Percentiles rank a stretch among this genome's conserved stretches.
phyloP scores from a whole-genome alignment of 73 alveolate species.

The Vitrella brassicaformis region DNA sequence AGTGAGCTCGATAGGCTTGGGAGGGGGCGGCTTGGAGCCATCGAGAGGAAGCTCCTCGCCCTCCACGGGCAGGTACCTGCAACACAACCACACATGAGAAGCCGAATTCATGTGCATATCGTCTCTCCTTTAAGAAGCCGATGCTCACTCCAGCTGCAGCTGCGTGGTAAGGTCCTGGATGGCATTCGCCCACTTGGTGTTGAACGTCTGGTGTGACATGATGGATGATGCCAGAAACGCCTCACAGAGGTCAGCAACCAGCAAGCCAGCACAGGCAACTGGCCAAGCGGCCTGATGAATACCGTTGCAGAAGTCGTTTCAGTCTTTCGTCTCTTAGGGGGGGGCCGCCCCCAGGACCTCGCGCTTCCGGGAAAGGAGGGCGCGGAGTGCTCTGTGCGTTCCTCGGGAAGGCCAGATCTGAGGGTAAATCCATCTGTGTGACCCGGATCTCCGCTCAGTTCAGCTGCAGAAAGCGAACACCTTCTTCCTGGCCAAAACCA shows the following conservation, averaged over 20 bases:
- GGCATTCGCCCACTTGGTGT: not conserved
- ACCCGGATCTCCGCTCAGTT: too few species aligned
- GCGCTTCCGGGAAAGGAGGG: too few species aligned
- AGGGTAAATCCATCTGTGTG: too few species aligned
- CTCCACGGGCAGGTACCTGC: not conserved
- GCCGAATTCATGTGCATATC: not conserved
- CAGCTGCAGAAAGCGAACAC: too few species aligned
- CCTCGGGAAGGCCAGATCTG: too few species aligned
- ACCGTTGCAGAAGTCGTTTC: not conserved
- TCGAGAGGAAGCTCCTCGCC: too few species aligned
- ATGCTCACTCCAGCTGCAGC: not conserved
- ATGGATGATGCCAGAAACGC: not conserved
- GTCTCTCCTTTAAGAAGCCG: not conserved
- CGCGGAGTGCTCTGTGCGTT: too few species aligned
- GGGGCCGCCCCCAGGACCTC: too few species aligned
- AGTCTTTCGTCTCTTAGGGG: too few species aligned
- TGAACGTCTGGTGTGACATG: not conserved
- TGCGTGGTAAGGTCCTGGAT: not conserved
- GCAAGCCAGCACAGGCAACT: not conserved
- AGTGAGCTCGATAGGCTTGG: too few species aligned
- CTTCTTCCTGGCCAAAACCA: too few species aligned
- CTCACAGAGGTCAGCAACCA: not conserved
- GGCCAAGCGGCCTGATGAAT: not conserved
- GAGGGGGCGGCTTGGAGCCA: not conserved
- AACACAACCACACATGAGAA: not conserved